These are phyloP conservation scores for Apiospora koreana DNA, from an alignment of 2,329 filamentous ascomycete genomes.

Conservation along the genomic window DNA sequence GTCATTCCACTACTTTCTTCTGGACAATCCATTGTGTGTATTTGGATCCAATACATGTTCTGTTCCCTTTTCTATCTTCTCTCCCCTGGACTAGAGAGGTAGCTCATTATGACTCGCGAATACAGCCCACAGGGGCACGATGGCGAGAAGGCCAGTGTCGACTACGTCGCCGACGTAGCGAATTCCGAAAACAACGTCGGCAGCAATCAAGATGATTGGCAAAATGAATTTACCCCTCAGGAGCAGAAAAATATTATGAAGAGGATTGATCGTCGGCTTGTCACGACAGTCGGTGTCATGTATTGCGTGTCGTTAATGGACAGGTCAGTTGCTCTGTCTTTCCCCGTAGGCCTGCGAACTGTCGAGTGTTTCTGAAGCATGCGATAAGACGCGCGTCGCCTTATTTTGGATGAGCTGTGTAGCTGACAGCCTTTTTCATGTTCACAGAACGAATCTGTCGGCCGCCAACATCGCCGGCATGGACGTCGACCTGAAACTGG, in stretches of 20 bases:
- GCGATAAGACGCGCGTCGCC: background rate
- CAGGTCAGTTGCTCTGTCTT: conserved; percentile 35
- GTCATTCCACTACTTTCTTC: background rate
- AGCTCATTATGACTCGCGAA: background rate
- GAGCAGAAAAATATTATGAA: conserved; percentile 70
- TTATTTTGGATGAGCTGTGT: background rate
- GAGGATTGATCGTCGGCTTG: conserved; percentile 67
- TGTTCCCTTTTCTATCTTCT: no score
- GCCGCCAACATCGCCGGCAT: conserved; percentile 71
- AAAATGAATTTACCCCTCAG: conserved; percentile 52
- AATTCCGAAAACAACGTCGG: background rate
- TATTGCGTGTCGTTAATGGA: conserved; percentile 81
- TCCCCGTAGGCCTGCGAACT: background rate
- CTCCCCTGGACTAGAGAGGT: background rate
- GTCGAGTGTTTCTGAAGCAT: background rate
- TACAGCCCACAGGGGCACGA: background rate
- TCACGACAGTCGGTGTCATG: conserved; percentile 62
- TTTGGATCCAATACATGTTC: no score
- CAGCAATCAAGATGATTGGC: conserved; percentile 12
- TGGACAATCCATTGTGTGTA: background rate
- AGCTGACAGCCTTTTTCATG: background rate
- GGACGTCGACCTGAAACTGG: conserved; percentile 46
- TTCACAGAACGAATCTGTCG: conserved; percentile 69
- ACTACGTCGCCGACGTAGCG: conserved; percentile 14
- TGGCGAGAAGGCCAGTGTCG: conserved; percentile 13